Base-by-base conservation (phyloP, 2,329 filamentous ascomycete genomes). In the Penicillium frequentans region DNA sequence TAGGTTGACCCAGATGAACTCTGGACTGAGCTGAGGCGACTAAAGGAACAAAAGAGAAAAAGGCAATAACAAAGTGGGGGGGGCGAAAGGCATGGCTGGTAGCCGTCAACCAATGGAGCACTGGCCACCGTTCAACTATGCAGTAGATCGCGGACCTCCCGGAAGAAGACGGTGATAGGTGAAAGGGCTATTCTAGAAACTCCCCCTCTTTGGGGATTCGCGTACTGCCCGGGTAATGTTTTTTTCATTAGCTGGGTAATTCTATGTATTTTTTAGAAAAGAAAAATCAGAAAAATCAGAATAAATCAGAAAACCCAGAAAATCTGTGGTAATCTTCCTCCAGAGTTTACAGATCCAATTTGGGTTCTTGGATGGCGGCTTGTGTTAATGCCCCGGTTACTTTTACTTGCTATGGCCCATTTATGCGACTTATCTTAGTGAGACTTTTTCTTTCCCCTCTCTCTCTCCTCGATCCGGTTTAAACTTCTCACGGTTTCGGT, bases 291-390 rank as follows among this genome's bases (percentile, higher is more conserved):
- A 26, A 26, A 24, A 26, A 2, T 26, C 26, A 26, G 26, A 26
- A 26, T 26, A 26, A 26, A 26, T 26, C 26, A 26, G 26, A 8
- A 8, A n/a, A 45, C 16, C 9, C 45, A 33, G 35, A 29, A 45
- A 21, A 27, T 19, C 33, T 8, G 16, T 39, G n/a, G 8, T 11
- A 23, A 14, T 42, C 23, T 13, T 23, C n/a, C 35, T 3, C 35
- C 26, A 44, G 54, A 64, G 42, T 52, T 50, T 60, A 63, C 61
- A 64, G 60, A 62, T 68, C 61, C 55, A 61, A 60, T 57, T 57
- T 48, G 26, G 50, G 52, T 49, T 57, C 52, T 55, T 65, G 59
- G 60, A 56, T 60, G 54, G 52, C 51, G 52, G 57, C 57, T 51
- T 26, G 48, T 43, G 26, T 31, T 49, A 24, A 45, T 10, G 54